Base-by-base conservation (phyloP, 1,284 basidiomycete genomes). In the Apiotrichum sp. region DNA sequence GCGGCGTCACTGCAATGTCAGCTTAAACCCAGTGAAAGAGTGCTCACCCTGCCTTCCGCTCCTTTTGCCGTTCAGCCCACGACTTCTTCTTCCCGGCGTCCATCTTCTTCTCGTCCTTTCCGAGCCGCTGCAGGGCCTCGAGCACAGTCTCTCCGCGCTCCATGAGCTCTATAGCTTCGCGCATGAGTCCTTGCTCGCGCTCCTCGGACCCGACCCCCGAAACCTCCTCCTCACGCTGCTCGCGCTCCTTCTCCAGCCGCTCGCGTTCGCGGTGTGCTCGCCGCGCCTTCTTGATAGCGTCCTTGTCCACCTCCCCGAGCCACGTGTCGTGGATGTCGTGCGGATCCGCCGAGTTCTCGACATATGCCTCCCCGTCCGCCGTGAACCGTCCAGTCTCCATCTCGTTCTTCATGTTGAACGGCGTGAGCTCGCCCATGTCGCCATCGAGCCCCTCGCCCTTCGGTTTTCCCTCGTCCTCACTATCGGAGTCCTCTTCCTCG, bases 371-470 rank as follows among this genome's bases (percentile, higher is more conserved):
- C 47, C 96, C 96, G 67, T 98, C 95, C 56, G 88, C 89, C 9
- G 92, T 87, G 78, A 99, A 97, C 67, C 92, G 89, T 36, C 96
- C 96, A 72, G 96, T 90, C 67, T 89, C 86, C 87, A 99, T 93
- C 81, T 99, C 96, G 64, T 89, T 87, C 64, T 93, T 88, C 96
- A 99, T 98, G 75, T 99, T 97, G 83, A 99, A 99, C 35, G 88
- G 88, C 7, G 90, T 93, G 11, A 98, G 73, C 67, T 93, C 88
- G 1, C 93, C 96, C 93, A 96, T 95, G 31, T 88, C 89, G 34
- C 66, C 68, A 40, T 73, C 70, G 9, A 70, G 54, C 8, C 65
- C 66, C 11, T 53, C 61, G 29, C 52, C 57, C 42, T 55, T 46
- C 34, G 36, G 34, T 33, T 52, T 53, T 14, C 61, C 65, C 10